These are phyloP conservation scores for Astrothelium macrocarpum DNA, from an alignment of 495 filamentous ascomycete genomes.

Conservation along the genomic window DNA sequence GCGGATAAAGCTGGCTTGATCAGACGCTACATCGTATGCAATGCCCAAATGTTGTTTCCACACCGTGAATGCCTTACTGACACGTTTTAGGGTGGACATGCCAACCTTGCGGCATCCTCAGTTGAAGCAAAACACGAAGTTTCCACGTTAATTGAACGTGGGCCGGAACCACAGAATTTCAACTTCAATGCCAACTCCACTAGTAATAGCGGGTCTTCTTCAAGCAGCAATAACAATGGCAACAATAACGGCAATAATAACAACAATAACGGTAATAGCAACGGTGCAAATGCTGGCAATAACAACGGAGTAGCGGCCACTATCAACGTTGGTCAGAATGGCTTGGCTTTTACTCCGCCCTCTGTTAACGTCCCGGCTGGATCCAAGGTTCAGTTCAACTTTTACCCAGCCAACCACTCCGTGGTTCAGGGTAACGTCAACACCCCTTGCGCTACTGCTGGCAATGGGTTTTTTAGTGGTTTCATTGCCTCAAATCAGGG, in stretches of 20 bases:
- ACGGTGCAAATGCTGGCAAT: background rate
- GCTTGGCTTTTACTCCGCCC: background rate
- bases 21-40: background rate
- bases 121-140: background rate
- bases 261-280: background rate
- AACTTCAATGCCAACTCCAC: background rate
- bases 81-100: background rate
- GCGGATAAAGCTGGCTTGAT: background rate
- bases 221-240: background rate
- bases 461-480: background rate
- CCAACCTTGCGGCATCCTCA: background rate
- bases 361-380: background rate
- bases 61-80: background rate
- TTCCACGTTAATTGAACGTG: background rate
- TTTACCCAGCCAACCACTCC: background rate
- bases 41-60: background rate
- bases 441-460: background rate
- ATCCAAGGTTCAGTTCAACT: slow-evolving; percentile 2
- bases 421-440: slow-evolving; percentile 4
- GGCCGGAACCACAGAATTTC: background rate
- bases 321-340: slow-evolving; percentile 1
- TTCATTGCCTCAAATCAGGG: background rate
- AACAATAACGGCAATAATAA: background rate
- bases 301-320: background rate
- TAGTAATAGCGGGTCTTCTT: background rate